Base-by-base conservation (phyloP, 2,329 filamentous ascomycete genomes). In the Hymenoscyphus linearis region DNA sequence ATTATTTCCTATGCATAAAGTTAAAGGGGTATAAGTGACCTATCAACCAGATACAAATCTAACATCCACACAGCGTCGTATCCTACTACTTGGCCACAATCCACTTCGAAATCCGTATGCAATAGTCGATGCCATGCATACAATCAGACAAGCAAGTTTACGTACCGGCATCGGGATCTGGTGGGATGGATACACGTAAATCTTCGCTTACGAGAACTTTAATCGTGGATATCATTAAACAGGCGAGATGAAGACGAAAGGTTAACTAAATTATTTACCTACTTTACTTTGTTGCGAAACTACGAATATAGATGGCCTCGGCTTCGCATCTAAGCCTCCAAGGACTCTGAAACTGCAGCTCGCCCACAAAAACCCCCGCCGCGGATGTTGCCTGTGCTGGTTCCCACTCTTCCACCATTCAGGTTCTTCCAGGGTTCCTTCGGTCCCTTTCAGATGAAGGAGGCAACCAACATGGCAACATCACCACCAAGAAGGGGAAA, bases 201-300 rank as follows among this genome's bases (percentile, higher is more conserved):
- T 31, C 31, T 9, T 31, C 31, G 31, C 37, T 18, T 16, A 18
- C n/a, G 6, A 22, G 12, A 47, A 47, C 40, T 12, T 47, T 22
- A 16, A 16, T 22, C 40, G n/a, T 18, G 7, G n/a, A 44, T n/a
- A 18, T 22, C 40, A 47, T 47, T 16, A 47, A 47, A 47, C 22
- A 10, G 40, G 16, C 54, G 54, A 55, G 36, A 55, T 55, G 54
- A 55, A 37, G 54, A 18, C 22, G 31, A 55, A 55, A 55, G 54
- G 54, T 55, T 55, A 36, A 55, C 37, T 36, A 55, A 22, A 40
- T 55, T 55, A 18, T 18, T 10, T 18, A 27, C 26, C 7, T 22
- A 52, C 44, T 31, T 31, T 31, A 13, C n/a, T 47, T 47, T n/a
- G 40, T 47, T n/a, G n/a, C 4, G 18, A 5, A 25, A 18, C 5